Conservation (phyloP, 2,329 filamentous ascomycete species). For the Ilyonectria mors-panacis region DNA sequence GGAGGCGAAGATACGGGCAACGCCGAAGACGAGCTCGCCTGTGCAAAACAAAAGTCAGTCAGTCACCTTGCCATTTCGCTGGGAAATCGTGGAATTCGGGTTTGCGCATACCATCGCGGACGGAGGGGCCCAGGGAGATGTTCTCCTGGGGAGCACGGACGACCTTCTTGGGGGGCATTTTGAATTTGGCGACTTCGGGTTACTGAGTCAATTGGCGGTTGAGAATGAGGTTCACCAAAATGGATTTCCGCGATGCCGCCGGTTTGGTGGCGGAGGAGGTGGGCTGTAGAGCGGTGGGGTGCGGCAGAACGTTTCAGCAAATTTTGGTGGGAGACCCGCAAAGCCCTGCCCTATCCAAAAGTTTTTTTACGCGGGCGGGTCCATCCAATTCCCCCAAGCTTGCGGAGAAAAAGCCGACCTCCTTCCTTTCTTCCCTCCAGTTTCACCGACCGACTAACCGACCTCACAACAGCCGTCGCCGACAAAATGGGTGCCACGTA, state of each 20-base stretch:
- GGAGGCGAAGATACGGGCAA: conserved; percentile 96
- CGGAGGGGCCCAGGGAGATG: conserved; percentile 97
- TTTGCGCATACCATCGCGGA: conserved; percentile 84
- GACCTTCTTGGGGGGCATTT: conserved; percentile 96
- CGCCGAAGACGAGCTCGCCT: conserved; percentile 98
- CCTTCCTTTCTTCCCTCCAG: conserved; percentile 28
- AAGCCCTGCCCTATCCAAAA: conserved; percentile 55
- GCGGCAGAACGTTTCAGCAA: conserved; percentile 53
- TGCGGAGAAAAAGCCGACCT: conserved; percentile 36
- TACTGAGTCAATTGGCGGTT: conserved; percentile 53
- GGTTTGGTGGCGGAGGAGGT: conserved; percentile 47
- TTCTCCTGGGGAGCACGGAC: conserved; percentile 91
- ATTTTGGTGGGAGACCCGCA: conserved; percentile 40
- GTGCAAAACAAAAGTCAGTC: conserved; percentile 41
- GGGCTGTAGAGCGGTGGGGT: conserved; percentile 53
- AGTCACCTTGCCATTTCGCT: conserved; percentile 29
- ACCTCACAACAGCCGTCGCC: conserved; percentile 56
- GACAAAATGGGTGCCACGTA: conserved; percentile 69
- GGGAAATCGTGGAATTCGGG: conserved; percentile 6
- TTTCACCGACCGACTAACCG: conserved; percentile 55
- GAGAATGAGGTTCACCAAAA: conserved; percentile 51
- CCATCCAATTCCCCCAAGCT: conserved; percentile 32
- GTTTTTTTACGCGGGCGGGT: conserved; percentile 32
- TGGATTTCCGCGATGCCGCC: conserved; percentile 45
- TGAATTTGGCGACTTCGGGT: conserved; percentile 62